Percentiles rank a stretch among this genome's conserved stretches.
phyloP scores from a whole-genome alignment of 495 filamentous ascomycete species.

The Penicillium ochrochloron region DNA sequence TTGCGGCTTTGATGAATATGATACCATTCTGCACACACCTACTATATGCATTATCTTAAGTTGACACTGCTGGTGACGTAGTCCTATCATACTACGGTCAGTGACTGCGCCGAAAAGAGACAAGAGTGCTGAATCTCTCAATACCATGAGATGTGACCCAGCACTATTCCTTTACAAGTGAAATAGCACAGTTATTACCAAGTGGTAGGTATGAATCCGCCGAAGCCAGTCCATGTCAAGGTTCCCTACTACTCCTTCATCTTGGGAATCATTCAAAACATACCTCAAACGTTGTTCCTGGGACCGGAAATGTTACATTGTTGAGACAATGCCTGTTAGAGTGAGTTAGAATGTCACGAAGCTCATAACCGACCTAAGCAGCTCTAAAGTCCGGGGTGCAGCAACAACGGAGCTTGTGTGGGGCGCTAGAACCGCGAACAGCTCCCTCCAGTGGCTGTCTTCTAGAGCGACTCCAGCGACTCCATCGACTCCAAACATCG shows the following conservation, averaged over 20 bases:
- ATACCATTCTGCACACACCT: constrained; percentile 24
- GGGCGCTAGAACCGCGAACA: background rate
- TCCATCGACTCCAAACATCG: background rate
- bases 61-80: no score
- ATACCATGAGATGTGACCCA: no score
- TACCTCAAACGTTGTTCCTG: no score
- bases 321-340: background rate
- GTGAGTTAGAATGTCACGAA: background rate
- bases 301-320: background rate
- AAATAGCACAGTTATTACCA: no score
- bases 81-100: no score
- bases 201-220: no score
- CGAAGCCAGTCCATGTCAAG: no score
- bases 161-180: no score
- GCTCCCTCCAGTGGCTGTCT: background rate
- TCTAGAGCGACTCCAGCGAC: background rate
- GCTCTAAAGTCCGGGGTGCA: background rate
- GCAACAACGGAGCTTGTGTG: background rate
- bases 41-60: background rate
- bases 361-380: background rate
- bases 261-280: no score
- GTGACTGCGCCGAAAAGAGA: no score
- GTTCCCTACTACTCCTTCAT: no score
- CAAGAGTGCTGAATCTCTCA: no score
- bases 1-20: constrained; percentile 25